Percentiles rank a stretch among this genome's conserved stretches.
phyloP scores from a whole-genome alignment of 495 filamentous ascomycete species.

The Hypoxylon perforatum region DNA sequence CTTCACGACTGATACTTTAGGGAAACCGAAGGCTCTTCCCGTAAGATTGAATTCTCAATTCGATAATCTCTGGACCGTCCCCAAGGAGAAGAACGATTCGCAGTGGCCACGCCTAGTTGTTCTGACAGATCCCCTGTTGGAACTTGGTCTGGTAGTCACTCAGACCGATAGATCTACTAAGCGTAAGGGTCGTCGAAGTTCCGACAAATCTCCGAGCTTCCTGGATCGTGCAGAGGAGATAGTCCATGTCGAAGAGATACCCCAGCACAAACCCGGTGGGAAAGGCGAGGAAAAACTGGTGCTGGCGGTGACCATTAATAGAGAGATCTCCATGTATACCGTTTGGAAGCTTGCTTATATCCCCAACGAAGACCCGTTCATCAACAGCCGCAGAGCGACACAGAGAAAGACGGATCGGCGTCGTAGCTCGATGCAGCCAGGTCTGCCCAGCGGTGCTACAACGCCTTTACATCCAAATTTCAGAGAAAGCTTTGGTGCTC shows the following conservation, averaged over 20 bases:
- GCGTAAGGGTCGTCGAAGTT: conserved; percentile 30
- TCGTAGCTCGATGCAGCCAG: conserved; percentile 87
- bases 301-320: conserved; percentile 84
- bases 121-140: conserved; percentile 85
- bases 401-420: conserved; percentile 69
- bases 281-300: conserved; percentile 62
- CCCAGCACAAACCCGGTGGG: conserved; percentile 14
- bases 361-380: conserved; percentile 66
- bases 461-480: conserved; percentile 73
- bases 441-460: conserved; percentile 77
- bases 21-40: conserved; percentile 60
- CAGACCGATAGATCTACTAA: conserved; percentile 46
- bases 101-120: conserved; percentile 84
- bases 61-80: conserved; percentile 61
- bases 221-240: conserved; percentile 81
- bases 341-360: conserved; percentile 82
- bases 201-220: conserved; percentile 43
- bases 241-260: conserved; percentile 70
- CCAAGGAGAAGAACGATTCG: conserved; percentile 59
- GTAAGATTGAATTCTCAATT: conserved; percentile 55
- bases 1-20: conserved; percentile 64
- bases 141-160: conserved; percentile 85
- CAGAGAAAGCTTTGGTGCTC: conserved; percentile 62
- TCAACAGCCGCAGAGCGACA: conserved; percentile 58
- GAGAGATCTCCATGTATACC: conserved; percentile 75